A percentile compares a stretch with the other conserved stretches of the same genome.
Evolutionary conservation across 2,329 filamentous ascomycete species (phyloP).

Genomic region (Mycosphaerelloides madeirae): DNA sequence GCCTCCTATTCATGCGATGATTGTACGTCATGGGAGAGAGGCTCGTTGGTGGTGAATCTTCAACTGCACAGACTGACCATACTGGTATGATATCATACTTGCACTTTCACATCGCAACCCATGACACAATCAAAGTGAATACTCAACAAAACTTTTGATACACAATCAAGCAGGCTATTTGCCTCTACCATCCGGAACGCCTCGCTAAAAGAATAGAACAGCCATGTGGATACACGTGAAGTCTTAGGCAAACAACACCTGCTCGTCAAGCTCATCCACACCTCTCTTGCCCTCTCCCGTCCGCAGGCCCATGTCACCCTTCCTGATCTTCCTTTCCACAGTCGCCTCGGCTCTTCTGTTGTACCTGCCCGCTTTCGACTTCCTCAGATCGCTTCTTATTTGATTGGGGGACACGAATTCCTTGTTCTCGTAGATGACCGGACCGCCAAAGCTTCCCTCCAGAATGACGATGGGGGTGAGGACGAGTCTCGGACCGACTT

Average conservation of each 20-base stretch:
- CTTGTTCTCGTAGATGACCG: constrained; percentile 97
- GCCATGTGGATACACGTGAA: not conserved
- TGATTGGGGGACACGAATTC: constrained; percentile 95
- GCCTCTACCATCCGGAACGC: too few relatives aligned
- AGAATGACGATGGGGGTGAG: constrained; percentile 92
- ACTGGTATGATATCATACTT: too few relatives aligned
- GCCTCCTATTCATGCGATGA: too few relatives aligned
- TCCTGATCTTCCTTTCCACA: constrained; percentile 68
- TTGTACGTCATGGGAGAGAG: too few relatives aligned
- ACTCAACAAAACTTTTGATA: too few relatives aligned
- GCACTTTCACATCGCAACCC: too few relatives aligned
- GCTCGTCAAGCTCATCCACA: constrained; percentile 69
- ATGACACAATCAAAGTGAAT: too few relatives aligned
- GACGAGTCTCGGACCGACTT: constrained; percentile 91
- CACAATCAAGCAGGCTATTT: too few relatives aligned
- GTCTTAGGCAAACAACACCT: constrained; percentile 65
- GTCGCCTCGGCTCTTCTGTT: constrained; percentile 69
- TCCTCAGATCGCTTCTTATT: constrained; percentile 73
- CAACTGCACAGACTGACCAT: too few relatives aligned
- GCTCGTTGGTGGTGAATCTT: too few relatives aligned
- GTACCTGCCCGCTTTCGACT: constrained; percentile 72
- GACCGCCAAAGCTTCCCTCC: constrained; percentile 90
- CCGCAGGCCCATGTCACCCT: constrained; percentile 69
- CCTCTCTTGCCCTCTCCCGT: constrained; percentile 60
- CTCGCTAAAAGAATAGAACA: too few relatives aligned